Evolutionary conservation across 306 rosid species (phyloP), one percentile per base, ranked within the genome.

Genomic region (Canavalia gladiata): DNA sequence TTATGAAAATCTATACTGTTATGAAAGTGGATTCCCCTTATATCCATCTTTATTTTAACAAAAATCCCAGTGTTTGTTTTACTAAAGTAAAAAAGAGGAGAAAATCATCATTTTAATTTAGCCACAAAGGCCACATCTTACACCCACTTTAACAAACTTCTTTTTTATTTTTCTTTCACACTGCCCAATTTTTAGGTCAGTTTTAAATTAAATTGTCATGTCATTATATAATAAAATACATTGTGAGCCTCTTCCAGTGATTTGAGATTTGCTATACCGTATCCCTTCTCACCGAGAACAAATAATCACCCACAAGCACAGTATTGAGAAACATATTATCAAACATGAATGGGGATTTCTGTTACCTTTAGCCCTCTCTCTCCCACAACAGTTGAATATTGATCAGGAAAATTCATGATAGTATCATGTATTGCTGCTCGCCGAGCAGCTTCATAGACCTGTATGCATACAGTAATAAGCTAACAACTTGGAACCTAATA

Each of bases 301-400:
- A 59, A 68, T 67, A 69, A 34, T 33, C 55, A 71, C 66, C 56
- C 71, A 69, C 35, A 39, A 66, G 68, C 9, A 49, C 65, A 84
- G 77, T 31, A 56, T 52, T 42, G 39, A 51, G 13, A 41, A 72
- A 49, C 41, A 72, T 68, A 63, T 64, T 72, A 79, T 60, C 75
- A 8, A 45, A 50, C 82, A 47, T 66, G 63, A 73, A 52, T 59
- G 7, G 57, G 46, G 29, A 83, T 62, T 50, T 52, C 68, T 64
- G 84, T 89, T 80, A 95, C 99, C 99, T 95, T 95, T 74, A 95
- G 99, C 25, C 99, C 99, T 76, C 99, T 90, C 85, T 95, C 98
- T 71, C 99, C 99, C 72, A 95, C 99, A 68, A 90, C 79, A 73
- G 99, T 93, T 52, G 96, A 87, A 82, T 93, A 95, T 81, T 87